Base-by-base conservation (phyloP, 2,329 filamentous ascomycete genomes). In the Fusarium sp. region DNA sequence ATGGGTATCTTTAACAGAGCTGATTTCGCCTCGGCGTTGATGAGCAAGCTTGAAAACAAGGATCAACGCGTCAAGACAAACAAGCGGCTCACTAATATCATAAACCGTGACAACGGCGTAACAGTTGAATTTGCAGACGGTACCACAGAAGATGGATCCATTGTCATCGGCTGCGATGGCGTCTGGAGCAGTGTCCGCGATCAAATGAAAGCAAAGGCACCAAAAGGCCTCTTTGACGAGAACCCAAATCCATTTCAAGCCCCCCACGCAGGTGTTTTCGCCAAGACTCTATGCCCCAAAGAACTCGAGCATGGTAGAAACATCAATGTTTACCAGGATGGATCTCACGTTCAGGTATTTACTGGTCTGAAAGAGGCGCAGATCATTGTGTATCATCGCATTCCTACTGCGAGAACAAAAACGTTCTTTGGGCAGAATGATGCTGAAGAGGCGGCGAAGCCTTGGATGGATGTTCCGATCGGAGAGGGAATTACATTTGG, bases 101-200 rank as follows among this genome's bases (percentile, higher is more conserved):
- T 36, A 3, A 22, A 53, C 0, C 22, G 18, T 10, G 35, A 54
- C 15, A 42, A 39, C 2, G 45, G 68, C 1, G 36, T 71, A 4
- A 71, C 11, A 35, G 67, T 53, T 2, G 67, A 70, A 2, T 70
- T 70, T 1, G 20, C 45, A 8, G 68, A 70, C 20, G 68, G 68
- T 2, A 71, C 54, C 2, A 36, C 29, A 10, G 68, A 70, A n/a
- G 41, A 62, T 1, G 68, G 50, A 17, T 70, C 68, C 0, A 54
- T 70, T 0, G 20, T 57, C 0, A 31, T 71, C 4, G 68, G 68
- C 3, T 63, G 67, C 1, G 68, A 70, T 0, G 68, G 68, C 0
- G 39, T 70, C 5, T 70, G 68, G 68, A 70, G 68, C 5, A 46
- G 53, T 2, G 67, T 70, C 4, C 54, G 68, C 35, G 68, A 71